Evolutionary conservation across 1,139 yeast species (phyloP).

Genomic region (Sugiyamaella neomexicana): DNA sequence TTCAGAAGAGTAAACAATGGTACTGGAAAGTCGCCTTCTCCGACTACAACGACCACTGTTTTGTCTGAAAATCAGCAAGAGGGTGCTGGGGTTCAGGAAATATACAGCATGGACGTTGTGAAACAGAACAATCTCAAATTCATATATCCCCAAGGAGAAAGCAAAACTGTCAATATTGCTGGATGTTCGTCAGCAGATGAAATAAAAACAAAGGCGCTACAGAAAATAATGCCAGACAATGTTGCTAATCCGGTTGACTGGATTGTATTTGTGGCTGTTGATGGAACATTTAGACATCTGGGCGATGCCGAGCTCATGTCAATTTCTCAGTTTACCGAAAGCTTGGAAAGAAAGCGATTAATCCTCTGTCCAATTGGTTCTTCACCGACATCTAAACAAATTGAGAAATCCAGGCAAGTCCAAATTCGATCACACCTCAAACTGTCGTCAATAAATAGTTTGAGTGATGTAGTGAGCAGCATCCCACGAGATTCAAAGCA

Average conservation of each 20-base stretch:
- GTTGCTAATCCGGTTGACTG: slow-evolving; percentile 51
- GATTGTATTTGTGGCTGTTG: slow-evolving; percentile 47
- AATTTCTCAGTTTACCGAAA: slow-evolving; percentile 72
- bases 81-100: slow-evolving; percentile 22
- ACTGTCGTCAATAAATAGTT: slow-evolving; percentile 10
- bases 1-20: slow-evolving; percentile 2
- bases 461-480: slow-evolving; percentile 2
- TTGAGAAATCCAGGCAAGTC: slow-evolving; percentile 58
- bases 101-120: slow-evolving; percentile 37
- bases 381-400: slow-evolving; percentile 64
- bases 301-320: slow-evolving; percentile 82
- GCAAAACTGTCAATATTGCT: slow-evolving; percentile 67
- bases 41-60: slow-evolving; percentile 14
- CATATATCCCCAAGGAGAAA: slow-evolving; percentile 60
- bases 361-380: slow-evolving; percentile 67
- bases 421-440: slow-evolving; percentile 19
- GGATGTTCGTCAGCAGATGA: slow-evolving; percentile 83
- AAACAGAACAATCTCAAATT: slow-evolving; percentile 57
- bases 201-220: slow-evolving; percentile 68
- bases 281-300: slow-evolving; percentile 40
- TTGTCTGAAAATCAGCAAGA: slow-evolving; percentile 8
- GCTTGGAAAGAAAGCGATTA: slow-evolving; percentile 70
- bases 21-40: slow-evolving; percentile 6
- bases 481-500: slow-evolving; percentile 2
- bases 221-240: slow-evolving; percentile 50